A percentile compares a stretch with the other conserved stretches of the same genome.
These are phyloP conservation scores for Aspergillus oerlinghausenensis DNA, from an alignment of 2,329 filamentous ascomycete species.

Conservation along the genomic window DNA sequence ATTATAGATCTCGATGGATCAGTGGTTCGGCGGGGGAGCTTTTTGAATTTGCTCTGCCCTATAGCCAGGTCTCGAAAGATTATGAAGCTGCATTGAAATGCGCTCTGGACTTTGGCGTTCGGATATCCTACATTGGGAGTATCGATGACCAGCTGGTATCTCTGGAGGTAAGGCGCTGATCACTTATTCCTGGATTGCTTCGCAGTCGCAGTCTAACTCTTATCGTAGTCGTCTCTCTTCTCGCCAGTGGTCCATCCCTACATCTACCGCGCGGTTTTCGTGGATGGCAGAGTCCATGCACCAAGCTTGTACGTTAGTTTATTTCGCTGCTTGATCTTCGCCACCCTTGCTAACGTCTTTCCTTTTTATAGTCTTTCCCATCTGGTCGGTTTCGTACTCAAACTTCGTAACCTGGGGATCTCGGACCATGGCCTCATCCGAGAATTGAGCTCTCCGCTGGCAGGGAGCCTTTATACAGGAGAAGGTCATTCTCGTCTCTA, in stretches of 20 bases:
- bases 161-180: constrained; percentile 60
- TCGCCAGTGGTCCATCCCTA: constrained; percentile 83
- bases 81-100: constrained; percentile 72
- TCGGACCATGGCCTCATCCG: constrained; percentile 90
- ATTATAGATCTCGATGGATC: constrained; percentile 84
- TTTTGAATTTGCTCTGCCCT: constrained; percentile 83
- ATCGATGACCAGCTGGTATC: constrained; percentile 97
- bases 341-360: constrained; percentile 8
- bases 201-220: not conserved
- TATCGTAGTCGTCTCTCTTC: constrained; percentile 69
- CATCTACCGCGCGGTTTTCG: constrained; percentile 92
- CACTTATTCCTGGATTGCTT: not conserved
- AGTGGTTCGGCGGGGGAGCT: constrained; percentile 89
- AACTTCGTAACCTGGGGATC: constrained; percentile 87
- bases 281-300: constrained; percentile 86
- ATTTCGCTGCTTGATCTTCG: not conserved
- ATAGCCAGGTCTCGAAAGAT: constrained; percentile 75
- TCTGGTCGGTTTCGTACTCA: constrained; percentile 86
- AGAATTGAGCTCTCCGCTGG: constrained; percentile 81
- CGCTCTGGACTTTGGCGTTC: constrained; percentile 71
- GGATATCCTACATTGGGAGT: constrained; percentile 84
- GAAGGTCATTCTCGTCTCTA: constrained; percentile 93
- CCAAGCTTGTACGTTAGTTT: constrained; percentile 68
- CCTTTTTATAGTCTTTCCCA: constrained; percentile 62
- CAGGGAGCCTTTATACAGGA: constrained; percentile 84